These are phyloP conservation scores for Neobulgaria alba DNA, from an alignment of 2,329 filamentous ascomycete species.

Conservation along the genomic window DNA sequence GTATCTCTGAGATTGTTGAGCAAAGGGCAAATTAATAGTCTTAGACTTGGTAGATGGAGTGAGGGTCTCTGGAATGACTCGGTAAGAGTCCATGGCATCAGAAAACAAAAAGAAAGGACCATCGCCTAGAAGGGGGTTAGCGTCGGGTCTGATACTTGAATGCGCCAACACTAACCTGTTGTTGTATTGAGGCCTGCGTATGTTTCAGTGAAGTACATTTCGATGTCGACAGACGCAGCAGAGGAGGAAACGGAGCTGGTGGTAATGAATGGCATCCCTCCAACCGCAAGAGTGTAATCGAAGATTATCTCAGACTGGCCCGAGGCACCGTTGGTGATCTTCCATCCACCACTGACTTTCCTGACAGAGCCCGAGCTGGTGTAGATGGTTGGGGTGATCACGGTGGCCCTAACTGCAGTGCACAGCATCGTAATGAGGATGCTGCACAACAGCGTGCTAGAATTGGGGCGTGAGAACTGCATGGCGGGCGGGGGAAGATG, in stretches of 20 bases:
- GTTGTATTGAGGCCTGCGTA: constrained; percentile 11
- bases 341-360: background rate
- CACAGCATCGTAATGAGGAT: background rate
- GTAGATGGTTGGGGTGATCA: background rate
- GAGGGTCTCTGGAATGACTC: constrained; percentile 10
- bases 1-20: constrained; percentile 19
- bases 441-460: background rate
- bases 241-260: constrained; percentile 8
- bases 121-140: constrained; percentile 14
- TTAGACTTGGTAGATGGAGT: constrained; percentile 6
- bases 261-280: constrained; percentile 17
- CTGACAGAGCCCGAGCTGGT: background rate
- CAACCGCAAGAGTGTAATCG: constrained; percentile 16
- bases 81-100: constrained; percentile 22
- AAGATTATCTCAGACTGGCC: constrained; percentile 14
- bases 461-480: background rate
- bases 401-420: background rate
- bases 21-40: constrained; percentile 8
- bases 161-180: constrained; percentile 8
- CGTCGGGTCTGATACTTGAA: background rate
- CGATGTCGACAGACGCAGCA: constrained; percentile 10
- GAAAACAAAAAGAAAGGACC: constrained; percentile 21
- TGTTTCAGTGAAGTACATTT: constrained; percentile 20
- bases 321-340: constrained; percentile 2
- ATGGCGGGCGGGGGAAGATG: background rate